Evolutionary conservation across 257 asterid species (phyloP).

Genomic region (Rhazya stricta): DNA sequence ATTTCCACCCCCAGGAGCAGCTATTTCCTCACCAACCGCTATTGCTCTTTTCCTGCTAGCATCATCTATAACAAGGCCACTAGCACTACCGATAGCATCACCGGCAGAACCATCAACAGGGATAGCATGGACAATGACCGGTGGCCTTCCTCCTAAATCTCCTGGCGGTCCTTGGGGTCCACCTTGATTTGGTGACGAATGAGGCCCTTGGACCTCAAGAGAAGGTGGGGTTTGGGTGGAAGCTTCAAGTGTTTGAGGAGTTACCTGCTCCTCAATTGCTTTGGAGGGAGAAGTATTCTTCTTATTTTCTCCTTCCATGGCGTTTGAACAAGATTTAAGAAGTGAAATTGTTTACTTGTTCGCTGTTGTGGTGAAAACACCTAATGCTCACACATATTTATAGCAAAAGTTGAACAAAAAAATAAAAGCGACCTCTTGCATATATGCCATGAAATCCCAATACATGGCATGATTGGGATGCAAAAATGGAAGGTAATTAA

Average conservation of each 20-base stretch:
- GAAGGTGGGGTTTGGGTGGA: neutral
- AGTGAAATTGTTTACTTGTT: neutral
- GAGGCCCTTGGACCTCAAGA: neutral
- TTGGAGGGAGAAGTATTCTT: neutral
- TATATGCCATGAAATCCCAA: too few relatives aligned
- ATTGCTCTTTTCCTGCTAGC: neutral
- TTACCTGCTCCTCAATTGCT: neutral
- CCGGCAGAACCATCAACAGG: neutral
- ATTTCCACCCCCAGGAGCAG: neutral
- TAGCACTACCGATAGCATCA: neutral
- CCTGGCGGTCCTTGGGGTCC: neutral
- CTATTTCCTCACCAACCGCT: neutral
- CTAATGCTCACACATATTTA: neutral
- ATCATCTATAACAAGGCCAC: neutral
- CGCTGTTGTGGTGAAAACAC: too few relatives aligned
- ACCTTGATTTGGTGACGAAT: neutral
- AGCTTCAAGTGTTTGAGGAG: neutral
- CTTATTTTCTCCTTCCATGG: neutral
- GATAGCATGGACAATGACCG: neutral
- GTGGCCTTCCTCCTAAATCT: neutral
- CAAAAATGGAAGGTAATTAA: too few relatives aligned
- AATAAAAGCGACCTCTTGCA: too few relatives aligned
- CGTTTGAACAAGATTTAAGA: neutral
- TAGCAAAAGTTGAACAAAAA: neutral
- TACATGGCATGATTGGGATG: too few relatives aligned